Evolutionary conservation across 495 filamentous ascomycete genomes (phyloP).

Genomic region (Xylaria intraflava): DNA sequence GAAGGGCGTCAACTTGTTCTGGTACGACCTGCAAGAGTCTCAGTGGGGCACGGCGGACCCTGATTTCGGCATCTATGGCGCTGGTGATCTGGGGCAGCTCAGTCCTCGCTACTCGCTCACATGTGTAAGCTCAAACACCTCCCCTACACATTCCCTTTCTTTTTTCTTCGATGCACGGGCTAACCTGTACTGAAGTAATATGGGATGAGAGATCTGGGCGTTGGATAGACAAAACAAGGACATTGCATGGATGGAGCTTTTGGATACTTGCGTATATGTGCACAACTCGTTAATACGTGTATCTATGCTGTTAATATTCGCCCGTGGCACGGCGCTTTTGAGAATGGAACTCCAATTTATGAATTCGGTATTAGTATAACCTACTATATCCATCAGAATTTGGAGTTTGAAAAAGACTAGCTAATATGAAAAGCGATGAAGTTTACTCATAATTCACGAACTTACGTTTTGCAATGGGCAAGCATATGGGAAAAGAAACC

Average conservation of each 20-base stretch:
- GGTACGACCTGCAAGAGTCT: constrained; percentile 63
- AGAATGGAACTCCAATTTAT: too few species aligned
- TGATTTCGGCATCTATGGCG: constrained; percentile 52
- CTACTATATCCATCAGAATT: neutral
- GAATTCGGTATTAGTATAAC: too few species aligned
- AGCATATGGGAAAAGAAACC: too few species aligned
- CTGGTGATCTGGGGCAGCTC: constrained; percentile 32
- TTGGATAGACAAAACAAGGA: constrained; percentile 10
- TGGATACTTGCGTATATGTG: neutral
- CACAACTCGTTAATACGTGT: neutral
- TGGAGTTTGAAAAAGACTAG: neutral
- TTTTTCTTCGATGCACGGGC: too few species aligned
- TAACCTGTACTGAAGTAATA: neutral
- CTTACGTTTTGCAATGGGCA: too few species aligned
- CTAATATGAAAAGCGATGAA: neutral
- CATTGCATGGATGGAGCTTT: neutral
- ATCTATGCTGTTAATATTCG: too few species aligned
- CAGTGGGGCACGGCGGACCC: constrained; percentile 48
- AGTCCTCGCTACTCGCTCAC: constrained; percentile 51
- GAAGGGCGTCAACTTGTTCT: constrained; percentile 60
- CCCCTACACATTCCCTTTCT: neutral
- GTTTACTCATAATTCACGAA: too few species aligned
- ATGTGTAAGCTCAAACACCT: constrained; percentile 29
- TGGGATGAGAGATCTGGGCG: neutral
- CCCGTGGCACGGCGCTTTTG: too few species aligned